phyloP scores from a whole-genome alignment of 2,329 filamentous ascomycete species.

The Trichophyton verrucosum region DNA sequence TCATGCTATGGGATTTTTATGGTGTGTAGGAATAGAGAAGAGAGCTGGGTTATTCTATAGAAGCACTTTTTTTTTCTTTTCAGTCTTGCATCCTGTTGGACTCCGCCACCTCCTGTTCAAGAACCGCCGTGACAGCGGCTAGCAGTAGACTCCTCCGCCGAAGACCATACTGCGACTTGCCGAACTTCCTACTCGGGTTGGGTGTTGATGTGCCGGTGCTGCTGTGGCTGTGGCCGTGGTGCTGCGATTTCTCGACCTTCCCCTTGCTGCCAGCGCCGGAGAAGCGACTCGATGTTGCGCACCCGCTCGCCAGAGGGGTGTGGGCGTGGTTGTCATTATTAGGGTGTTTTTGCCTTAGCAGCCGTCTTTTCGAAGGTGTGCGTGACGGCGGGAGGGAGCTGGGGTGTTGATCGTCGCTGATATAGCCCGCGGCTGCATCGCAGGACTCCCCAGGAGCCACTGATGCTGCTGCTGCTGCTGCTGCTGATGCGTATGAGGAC shows the following conservation, averaged over 20 bases:
- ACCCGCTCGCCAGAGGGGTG: not conserved
- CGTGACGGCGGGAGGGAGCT: constrained; percentile 12
- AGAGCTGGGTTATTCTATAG: not conserved
- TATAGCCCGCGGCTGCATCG: not conserved
- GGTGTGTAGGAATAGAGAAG: not conserved
- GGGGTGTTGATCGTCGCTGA: constrained; percentile 13
- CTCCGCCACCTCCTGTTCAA: constrained; percentile 9
- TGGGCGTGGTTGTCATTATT: not conserved
- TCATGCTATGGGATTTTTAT: not conserved
- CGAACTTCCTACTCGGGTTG: not conserved
- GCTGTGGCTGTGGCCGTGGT: not conserved
- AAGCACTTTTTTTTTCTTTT: not conserved
- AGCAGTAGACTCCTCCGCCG: constrained; percentile 14
- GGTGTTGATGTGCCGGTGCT: not conserved
- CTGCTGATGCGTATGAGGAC: not conserved
- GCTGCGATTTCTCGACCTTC: constrained; percentile 12
- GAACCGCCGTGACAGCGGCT: constrained; percentile 13
- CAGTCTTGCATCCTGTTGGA: not conserved
- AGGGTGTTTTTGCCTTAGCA: not conserved
- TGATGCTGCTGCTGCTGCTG: not conserved
- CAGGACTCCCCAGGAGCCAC: not conserved
- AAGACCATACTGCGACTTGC: constrained; percentile 7
- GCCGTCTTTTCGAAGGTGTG: constrained; percentile 4
- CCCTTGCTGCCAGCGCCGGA: constrained; percentile 1
- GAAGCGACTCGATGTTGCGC: not conserved